Evolutionary conservation across 306 rosid species (phyloP), one percentile per base, ranked within the genome.

Genomic region (Cajanus cajan): DNA sequence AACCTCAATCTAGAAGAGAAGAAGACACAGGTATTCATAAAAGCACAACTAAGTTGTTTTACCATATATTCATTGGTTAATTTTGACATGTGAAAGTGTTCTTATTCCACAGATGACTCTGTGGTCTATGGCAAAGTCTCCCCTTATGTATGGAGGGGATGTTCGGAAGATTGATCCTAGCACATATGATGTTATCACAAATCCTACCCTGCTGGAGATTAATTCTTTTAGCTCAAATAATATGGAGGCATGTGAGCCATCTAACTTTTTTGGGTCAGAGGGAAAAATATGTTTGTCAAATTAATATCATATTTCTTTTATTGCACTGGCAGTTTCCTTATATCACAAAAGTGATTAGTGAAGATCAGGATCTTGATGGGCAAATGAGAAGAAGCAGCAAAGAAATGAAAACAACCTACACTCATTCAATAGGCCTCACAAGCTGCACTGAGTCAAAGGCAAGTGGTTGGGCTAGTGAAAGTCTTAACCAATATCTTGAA

Each of bases 71-170:
- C 58, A 59, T 72, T 28, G 54, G 41, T 34, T 63, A 21, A n/a
- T 19, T 25, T 78, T 73, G 14, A 68, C 36, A 36, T 68, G 86
- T 70, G 43, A 41, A 52, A 61, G 64, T 80, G 19, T 54, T 64
- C 52, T 28, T 12, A 48, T 50, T 57, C 62, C 79, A 62, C 90
- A 93, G 98, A 87, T 93, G 87, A 92, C 97, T 66, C 73, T 95
- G 57, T 95, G 98, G 98, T 80, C 93, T 44, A 91, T 95, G 81
- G 89, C 94, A 37, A 95, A 85, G 85, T 90, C 98, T 82, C 98
- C 98, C 83, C 90, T 95, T 57, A 95, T 92, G 98, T 95, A 79
- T 85, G 98, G 98, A 64, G 98, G 98, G 58, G 98, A 95, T 89
- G 79, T 96, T 82, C 88, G 96, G 87, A 89, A 90, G 62, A 88